These are phyloP conservation scores for Chloroidium sp. DNA, from an alignment of 163 green algal genomes.

Conservation along the genomic window DNA sequence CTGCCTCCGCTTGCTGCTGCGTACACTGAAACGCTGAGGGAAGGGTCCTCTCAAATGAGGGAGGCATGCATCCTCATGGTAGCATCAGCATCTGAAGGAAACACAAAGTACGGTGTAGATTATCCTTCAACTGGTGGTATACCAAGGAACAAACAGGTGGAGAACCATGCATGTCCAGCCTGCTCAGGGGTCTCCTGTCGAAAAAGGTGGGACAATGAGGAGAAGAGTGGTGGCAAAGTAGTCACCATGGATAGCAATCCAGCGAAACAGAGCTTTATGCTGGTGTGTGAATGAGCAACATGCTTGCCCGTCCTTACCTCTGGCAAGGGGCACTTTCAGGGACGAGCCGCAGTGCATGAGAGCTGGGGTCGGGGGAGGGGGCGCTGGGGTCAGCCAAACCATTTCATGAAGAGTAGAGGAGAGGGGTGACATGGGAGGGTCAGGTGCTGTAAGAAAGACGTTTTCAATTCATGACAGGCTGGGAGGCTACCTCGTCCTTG, in stretches of 20 bases:
- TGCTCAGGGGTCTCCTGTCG: too few species aligned
- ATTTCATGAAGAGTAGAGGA: neutral
- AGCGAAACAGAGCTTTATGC: too few species aligned
- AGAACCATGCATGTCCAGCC: too few species aligned
- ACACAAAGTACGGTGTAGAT: too few species aligned
- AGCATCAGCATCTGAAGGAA: too few species aligned
- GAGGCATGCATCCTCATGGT: too few species aligned
- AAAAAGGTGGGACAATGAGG: too few species aligned
- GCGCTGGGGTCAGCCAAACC: neutral
- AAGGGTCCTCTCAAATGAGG: too few species aligned
- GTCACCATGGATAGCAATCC: too few species aligned
- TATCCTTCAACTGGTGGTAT: too few species aligned
- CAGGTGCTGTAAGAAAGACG: neutral
- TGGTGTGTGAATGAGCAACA: neutral
- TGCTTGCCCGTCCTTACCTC: neutral
- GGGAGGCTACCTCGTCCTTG: neutral
- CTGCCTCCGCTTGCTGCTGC: neutral
- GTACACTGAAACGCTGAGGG: neutral
- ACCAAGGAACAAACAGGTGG: too few species aligned
- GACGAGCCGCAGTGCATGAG: neutral
- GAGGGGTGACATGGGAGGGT: neutral
- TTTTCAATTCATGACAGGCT: neutral
- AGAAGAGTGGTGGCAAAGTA: too few species aligned
- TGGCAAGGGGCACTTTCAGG: neutral
- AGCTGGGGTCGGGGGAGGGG: neutral